These are phyloP conservation scores for Diaporthe longicolla DNA, from an alignment of 2,329 filamentous ascomycete genomes.

Conservation along the genomic window DNA sequence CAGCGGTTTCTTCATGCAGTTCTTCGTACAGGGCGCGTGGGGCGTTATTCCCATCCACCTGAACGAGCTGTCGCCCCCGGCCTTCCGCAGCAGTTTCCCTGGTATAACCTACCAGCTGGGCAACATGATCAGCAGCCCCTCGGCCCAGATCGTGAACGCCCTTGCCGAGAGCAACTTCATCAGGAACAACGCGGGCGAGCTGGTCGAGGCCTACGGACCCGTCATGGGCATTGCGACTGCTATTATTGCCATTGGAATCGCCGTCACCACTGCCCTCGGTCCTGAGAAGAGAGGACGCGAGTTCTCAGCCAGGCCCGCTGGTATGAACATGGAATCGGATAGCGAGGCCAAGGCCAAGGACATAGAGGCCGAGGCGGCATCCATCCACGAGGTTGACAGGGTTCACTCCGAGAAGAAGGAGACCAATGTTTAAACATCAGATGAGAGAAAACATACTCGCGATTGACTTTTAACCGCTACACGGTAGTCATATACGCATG, in stretches of 20 bases:
- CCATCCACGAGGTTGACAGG: conserved; percentile 28
- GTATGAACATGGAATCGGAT: conserved; percentile 53
- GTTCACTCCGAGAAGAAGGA: conserved; percentile 26
- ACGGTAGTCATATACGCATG: neutral
- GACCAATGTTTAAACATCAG: conserved; percentile 14
- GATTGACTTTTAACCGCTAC: neutral
- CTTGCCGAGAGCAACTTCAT: conserved; percentile 75
- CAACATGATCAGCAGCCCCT: conserved; percentile 81
- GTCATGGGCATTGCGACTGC: conserved; percentile 83
- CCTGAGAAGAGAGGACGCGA: conserved; percentile 80
- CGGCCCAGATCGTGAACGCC: conserved; percentile 83
- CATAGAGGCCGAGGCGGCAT: conserved; percentile 32
- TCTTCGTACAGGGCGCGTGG: conserved; percentile 77
- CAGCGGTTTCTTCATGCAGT: conserved; percentile 78
- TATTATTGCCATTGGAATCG: conserved; percentile 80
- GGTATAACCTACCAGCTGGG: conserved; percentile 82
- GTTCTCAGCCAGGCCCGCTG: conserved; percentile 74
- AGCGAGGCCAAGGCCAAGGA: conserved; percentile 45
- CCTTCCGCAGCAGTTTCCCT: conserved; percentile 79
- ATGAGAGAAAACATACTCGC: neutral
- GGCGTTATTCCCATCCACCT: conserved; percentile 80
- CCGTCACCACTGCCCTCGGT: conserved; percentile 76
- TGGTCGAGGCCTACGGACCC: conserved; percentile 79
- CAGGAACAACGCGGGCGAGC: conserved; percentile 65
- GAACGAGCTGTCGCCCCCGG: conserved; percentile 79